Evolutionary conservation across 495 filamentous ascomycete genomes (phyloP), one percentile per base, ranked within the genome.

Genomic region (Eremomyces bilateralis): DNA sequence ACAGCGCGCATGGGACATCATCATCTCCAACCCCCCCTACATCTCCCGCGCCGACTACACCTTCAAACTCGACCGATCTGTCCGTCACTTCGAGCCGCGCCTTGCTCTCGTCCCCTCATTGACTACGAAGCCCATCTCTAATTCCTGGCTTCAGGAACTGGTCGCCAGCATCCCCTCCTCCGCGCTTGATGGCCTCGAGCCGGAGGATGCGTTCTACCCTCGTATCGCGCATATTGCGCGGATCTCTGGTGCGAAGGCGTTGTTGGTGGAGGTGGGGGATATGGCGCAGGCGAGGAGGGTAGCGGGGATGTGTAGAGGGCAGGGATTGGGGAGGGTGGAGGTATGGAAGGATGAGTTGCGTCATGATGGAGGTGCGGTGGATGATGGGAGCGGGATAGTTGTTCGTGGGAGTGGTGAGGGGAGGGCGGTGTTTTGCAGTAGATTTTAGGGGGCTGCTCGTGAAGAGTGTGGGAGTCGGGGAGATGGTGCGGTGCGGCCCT

Each of bases 21-120:
- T 97, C 0, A 67, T 82, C 21, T 70, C 76, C 3, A 97, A 97
- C 52, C 88, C 88, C 8, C 88, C 88, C 0, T 95, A 97, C 52
- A 76, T 97, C 31, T 85, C 83, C 8, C 48, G 50, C 0, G 13
- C 34, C 0, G 57, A 60, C 1, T 90, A 76, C 42, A 41, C 44
- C 1, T 55, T 48, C 8, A 62, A 58, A 2, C 66, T 59, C 0
- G 56, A 62, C 0, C 67, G 76, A 30, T 78, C 72, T 18, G 88
- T 95, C 18, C 62, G 84, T 3, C 67, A 65, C 15, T 78, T 65
- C 49, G 88, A 97, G 54, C 88, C 88, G 0, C 63, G 56, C 36
- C 44, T 71, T 4, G 88, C 88, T 3, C 55, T 95, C 4, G 77
- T 94, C 0, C 84, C 78, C 3, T 46, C 64, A 4, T 2, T 18